A percentile compares a stretch with the other conserved stretches of the same genome.
phyloP scores from a whole-genome alignment of 2,329 filamentous ascomycete species.

The Fusarium virguliforme region DNA sequence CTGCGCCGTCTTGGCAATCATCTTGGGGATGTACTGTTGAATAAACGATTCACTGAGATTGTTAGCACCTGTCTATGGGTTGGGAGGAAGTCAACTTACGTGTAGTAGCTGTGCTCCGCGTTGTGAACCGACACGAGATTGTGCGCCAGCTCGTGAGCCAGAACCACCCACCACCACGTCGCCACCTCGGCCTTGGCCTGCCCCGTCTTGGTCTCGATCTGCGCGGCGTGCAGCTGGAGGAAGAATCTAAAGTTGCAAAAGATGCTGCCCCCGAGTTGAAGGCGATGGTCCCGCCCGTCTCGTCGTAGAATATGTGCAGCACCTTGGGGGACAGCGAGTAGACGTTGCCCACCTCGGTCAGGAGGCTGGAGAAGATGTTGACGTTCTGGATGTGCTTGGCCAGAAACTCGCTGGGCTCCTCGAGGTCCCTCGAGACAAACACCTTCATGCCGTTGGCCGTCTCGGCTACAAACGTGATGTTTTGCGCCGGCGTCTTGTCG shows the following conservation, averaged over 20 bases:
- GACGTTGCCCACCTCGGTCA: conserved; percentile 79
- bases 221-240: conserved; percentile 78
- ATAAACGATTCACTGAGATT: conserved; percentile 79
- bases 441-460: conserved; percentile 81
- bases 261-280: conserved; percentile 91
- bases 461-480: conserved; percentile 80
- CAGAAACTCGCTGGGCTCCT: conserved; percentile 70
- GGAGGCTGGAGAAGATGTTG: conserved; percentile 77
- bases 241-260: conserved; percentile 97
- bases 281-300: conserved; percentile 84
- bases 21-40: conserved; percentile 81
- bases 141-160: conserved; percentile 96
- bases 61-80: conserved; percentile 27
- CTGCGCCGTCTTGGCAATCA: conserved; percentile 70
- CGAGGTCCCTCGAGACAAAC: conserved; percentile 74
- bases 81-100: conserved; percentile 61
- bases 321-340: conserved; percentile 80
- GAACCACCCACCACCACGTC: conserved; percentile 94
- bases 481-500: conserved; percentile 81
- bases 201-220: conserved; percentile 57
- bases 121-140: conserved; percentile 88
- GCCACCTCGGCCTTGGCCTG: conserved; percentile 77
- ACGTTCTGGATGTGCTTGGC: conserved; percentile 73
- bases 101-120: conserved; percentile 87
- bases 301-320: conserved; percentile 91